These are phyloP conservation scores for Nannochloropsis gaditana DNA, from an alignment of 108 stramenopile species.

Conservation along the genomic window DNA sequence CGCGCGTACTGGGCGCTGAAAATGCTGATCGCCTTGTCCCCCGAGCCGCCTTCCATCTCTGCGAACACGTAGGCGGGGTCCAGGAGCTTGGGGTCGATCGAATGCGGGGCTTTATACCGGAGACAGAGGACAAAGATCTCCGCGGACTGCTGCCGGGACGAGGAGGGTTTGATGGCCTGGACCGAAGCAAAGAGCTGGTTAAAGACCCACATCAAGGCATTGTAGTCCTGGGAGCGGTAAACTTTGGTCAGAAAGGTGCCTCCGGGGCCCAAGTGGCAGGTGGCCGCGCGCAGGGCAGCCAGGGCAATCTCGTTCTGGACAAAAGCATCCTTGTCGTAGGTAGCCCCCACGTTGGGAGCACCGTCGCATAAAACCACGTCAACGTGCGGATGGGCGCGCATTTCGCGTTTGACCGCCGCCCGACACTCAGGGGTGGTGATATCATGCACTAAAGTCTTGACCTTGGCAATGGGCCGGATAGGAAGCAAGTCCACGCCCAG, in stretches of 20 bases:
- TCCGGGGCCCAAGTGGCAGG: constrained; percentile 72
- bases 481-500: constrained; percentile 95
- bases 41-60: background rate
- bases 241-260: constrained; percentile 95
- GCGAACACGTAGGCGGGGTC: constrained; percentile 96
- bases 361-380: constrained; percentile 99
- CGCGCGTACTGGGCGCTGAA: constrained; percentile 86
- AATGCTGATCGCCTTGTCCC: constrained; percentile 60
- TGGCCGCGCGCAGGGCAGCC: constrained; percentile 88
- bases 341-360: constrained; percentile 98
- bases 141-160: constrained; percentile 80
- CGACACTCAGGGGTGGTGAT: constrained; percentile 95
- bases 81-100: constrained; percentile 83
- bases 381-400: constrained; percentile 62
- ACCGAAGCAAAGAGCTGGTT: constrained; percentile 85
- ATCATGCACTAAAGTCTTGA: constrained; percentile 87
- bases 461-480: constrained; percentile 74
- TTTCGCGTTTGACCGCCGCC: constrained; percentile 65
- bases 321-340: constrained; percentile 93
- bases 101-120: constrained; percentile 73
- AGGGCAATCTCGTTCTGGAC: constrained; percentile 93
- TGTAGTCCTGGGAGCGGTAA: constrained; percentile 93
- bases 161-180: constrained; percentile 86
- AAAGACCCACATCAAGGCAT: constrained; percentile 87
- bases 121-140: constrained; percentile 96